Conservation (phyloP, 208 protist genomes). For the Wallacemonas sp. region DNA sequence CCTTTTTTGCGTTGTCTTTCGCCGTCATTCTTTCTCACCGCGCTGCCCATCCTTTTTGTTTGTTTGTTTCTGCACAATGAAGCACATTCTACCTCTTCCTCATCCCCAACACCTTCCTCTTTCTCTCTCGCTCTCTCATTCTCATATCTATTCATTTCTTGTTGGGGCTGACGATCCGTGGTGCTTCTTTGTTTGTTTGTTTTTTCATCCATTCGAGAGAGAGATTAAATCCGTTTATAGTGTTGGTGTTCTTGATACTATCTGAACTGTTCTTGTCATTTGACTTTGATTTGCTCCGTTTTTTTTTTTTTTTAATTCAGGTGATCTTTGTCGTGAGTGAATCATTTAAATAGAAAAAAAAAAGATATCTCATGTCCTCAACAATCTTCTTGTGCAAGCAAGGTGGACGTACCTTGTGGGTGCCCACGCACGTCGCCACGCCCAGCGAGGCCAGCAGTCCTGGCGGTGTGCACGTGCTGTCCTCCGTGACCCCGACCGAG, state of each 20-base stretch:
- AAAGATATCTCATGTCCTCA: constrained; percentile 25
- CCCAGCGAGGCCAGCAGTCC: constrained; percentile 38
- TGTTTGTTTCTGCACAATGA: not conserved
- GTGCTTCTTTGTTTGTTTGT: not conserved
- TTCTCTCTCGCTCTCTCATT: not conserved
- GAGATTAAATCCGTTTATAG: constrained; percentile 8
- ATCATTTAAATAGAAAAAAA: too few species aligned
- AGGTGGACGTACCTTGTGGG: constrained; percentile 83
- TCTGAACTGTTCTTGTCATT: too few species aligned
- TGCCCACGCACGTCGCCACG: constrained; percentile 69
- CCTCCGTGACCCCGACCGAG: constrained; percentile 67
- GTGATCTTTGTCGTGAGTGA: too few species aligned
- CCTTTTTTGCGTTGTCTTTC: too few species aligned
- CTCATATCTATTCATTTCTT: not conserved
- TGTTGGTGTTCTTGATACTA: not conserved
- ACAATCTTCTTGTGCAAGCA: constrained; percentile 77
- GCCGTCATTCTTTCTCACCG: too few species aligned
- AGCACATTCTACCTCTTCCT: too few species aligned
- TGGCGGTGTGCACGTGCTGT: constrained; percentile 55
- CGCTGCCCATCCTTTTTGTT: not conserved
- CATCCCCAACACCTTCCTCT: not conserved
- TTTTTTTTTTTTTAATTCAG: constrained; percentile 8
- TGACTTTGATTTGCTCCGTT: too few species aligned
- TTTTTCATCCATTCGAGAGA: too few species aligned
- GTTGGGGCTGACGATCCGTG: not conserved